phyloP scores from a whole-genome alignment of 495 filamentous ascomycete species.

The Viridothelium virens region DNA sequence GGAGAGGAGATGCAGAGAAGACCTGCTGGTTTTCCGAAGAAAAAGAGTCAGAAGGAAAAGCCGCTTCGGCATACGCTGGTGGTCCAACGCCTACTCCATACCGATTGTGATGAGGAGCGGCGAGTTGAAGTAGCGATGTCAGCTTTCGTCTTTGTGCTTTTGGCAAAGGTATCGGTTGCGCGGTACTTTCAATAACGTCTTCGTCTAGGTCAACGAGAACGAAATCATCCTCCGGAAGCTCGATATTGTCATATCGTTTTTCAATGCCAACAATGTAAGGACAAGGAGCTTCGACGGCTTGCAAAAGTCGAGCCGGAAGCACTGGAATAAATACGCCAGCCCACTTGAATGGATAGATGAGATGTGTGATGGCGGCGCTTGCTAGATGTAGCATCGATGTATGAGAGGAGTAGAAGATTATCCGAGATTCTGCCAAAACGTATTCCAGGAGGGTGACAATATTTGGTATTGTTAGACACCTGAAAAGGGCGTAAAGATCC shows the following conservation, averaged over 20 bases:
- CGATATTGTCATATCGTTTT: constrained; percentile 81
- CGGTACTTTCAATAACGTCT: constrained; percentile 75
- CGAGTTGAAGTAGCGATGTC: constrained; percentile 74
- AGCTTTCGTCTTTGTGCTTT: constrained; percentile 87
- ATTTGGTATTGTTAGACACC: constrained; percentile 79
- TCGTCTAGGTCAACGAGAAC: constrained; percentile 89
- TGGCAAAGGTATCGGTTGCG: constrained; percentile 64
- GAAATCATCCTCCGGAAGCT: constrained; percentile 93
- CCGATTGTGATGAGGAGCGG: constrained; percentile 81
- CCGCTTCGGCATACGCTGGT: constrained; percentile 87
- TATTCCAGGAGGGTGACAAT: constrained; percentile 91
- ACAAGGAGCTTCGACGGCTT: constrained; percentile 88
- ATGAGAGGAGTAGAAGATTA: constrained; percentile 92
- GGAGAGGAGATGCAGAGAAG: constrained; percentile 60
- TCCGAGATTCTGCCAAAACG: constrained; percentile 84
- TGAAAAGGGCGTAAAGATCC: constrained; percentile 89
- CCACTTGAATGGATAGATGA: constrained; percentile 90
- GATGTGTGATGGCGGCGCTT: constrained; percentile 68
- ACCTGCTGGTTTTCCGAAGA: constrained; percentile 75
- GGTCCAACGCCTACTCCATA: constrained; percentile 81
- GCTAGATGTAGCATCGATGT: constrained; percentile 94
- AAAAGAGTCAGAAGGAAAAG: constrained; percentile 82
- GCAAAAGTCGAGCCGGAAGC: constrained; percentile 76
- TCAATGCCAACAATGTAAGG: constrained; percentile 97
- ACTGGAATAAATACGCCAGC: constrained; percentile 88